Evolutionary conservation across 1,284 basidiomycete genomes (phyloP).

Genomic region (Moesziomyces sp.): DNA sequence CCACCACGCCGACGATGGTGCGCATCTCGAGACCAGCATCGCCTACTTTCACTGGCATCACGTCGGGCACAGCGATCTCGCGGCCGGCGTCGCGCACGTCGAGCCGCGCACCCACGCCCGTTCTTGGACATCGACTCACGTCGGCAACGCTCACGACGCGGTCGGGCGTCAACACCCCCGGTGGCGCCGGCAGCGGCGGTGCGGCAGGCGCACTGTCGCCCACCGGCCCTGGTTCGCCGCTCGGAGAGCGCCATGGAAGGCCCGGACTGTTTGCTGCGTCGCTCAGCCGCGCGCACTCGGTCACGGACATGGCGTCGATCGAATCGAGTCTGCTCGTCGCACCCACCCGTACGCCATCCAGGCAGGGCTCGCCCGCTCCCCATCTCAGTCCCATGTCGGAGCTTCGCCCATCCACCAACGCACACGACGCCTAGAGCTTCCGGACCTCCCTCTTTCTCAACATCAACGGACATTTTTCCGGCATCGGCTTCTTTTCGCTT

Average conservation of each 20-base stretch:
- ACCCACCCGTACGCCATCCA: conserved; percentile 28
- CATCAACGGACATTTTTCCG: too few relatives aligned
- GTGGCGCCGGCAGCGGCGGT: conserved; percentile 16
- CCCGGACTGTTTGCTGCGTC: conserved; percentile 36
- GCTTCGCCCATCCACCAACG: conserved; percentile 12
- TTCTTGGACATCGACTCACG: conserved; percentile 46
- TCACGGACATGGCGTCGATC: conserved; percentile 27
- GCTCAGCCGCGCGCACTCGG: conserved; percentile 38
- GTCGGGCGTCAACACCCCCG: conserved; percentile 24
- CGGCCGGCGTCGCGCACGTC: conserved; percentile 46
- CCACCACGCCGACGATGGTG: conserved; percentile 28
- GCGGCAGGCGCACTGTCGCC: conserved; percentile 18
- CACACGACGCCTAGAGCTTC: conserved; percentile 8
- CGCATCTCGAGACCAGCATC: conserved; percentile 43
- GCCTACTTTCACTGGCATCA: conserved; percentile 32
- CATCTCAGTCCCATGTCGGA: conserved; percentile 37
- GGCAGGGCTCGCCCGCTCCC: conserved; percentile 38
- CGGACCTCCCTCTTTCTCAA: not conserved
- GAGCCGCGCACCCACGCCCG: conserved; percentile 46
- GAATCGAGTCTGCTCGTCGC: conserved; percentile 27
- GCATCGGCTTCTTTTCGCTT: too few relatives aligned
- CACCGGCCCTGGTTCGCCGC: conserved; percentile 32
- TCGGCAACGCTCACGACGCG: conserved; percentile 32
- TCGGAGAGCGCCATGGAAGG: conserved; percentile 27
- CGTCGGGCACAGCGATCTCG: conserved; percentile 39